These are phyloP conservation scores for Asterochloris sp. DNA, from an alignment of 139 green algal genomes.

Conservation along the genomic window DNA sequence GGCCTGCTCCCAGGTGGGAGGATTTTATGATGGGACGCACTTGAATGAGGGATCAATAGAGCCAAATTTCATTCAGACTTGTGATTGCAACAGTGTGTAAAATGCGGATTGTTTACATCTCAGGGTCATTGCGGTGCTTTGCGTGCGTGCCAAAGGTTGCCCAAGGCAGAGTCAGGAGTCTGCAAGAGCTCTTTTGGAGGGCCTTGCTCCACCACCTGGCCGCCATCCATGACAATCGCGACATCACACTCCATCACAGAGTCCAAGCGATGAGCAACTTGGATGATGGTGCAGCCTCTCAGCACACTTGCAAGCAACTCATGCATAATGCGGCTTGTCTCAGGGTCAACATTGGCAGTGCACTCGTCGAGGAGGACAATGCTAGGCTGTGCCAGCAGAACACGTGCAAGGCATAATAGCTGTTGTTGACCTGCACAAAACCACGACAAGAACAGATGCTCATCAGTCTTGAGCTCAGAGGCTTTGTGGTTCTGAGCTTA, in stretches of 20 bases:
- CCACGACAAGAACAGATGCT: background rate
- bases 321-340: constrained; percentile 53
- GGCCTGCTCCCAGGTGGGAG: too few relatives aligned
- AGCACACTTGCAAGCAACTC: constrained; percentile 28
- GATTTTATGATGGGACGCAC: too few relatives aligned
- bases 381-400: constrained; percentile 49
- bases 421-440: constrained; percentile 64
- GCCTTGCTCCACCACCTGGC: constrained; percentile 54
- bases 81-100: too few relatives aligned
- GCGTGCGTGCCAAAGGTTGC: constrained; percentile 16
- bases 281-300: constrained; percentile 41
- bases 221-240: constrained; percentile 63
- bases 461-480: background rate
- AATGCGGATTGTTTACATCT: too few relatives aligned
- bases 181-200: constrained; percentile 30
- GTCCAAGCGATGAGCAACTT: constrained; percentile 66
- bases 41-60: too few relatives aligned
- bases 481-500: background rate
- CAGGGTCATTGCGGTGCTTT: too few relatives aligned
- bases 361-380: constrained; percentile 75
- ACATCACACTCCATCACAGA: constrained; percentile 42
- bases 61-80: too few relatives aligned
- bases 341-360: constrained; percentile 52
- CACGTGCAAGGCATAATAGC: constrained; percentile 70
- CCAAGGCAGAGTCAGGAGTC: constrained; percentile 13